Percentiles rank a stretch among this genome's conserved stretches.
Evolutionary conservation across 352 stramenopile genomes (phyloP).

Genomic region (Phytophthora uliginosa): DNA sequence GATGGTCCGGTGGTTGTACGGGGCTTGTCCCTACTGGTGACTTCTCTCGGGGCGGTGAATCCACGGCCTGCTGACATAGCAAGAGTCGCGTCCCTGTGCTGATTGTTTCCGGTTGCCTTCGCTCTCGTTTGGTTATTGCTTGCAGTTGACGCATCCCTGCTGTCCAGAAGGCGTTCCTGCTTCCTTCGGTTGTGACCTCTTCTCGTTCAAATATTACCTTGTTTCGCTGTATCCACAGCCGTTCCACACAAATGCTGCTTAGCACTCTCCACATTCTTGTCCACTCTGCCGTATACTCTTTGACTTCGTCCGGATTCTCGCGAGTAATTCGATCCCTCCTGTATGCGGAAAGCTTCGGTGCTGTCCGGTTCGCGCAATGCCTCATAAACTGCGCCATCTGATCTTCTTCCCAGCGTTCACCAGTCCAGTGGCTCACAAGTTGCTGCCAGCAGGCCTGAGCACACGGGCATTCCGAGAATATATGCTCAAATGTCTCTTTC

Average conservation of each 20-base stretch:
- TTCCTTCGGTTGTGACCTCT: background rate
- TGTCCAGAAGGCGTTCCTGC: background rate
- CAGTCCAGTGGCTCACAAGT: background rate
- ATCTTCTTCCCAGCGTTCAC: background rate
- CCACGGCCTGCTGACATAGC: background rate
- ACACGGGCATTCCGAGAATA: background rate
- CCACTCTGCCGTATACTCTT: background rate
- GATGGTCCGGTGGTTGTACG: background rate
- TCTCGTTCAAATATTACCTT: background rate
- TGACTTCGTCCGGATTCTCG: background rate
- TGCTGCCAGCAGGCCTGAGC: background rate
- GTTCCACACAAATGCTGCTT: background rate
- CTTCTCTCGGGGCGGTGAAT: background rate
- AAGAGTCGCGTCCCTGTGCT: background rate
- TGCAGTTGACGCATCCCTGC: background rate
- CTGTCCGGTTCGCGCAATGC: background rate
- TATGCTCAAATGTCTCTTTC: background rate
- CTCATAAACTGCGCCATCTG: background rate
- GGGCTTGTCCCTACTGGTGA: background rate
- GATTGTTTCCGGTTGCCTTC: background rate
- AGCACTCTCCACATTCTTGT: background rate
- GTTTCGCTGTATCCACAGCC: background rate
- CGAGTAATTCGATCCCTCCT: background rate
- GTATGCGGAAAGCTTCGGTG: background rate
- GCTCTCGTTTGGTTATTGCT: background rate